Base-by-base conservation (phyloP, 352 stramenopile genomes). In the Globisporangium megalacanthum region DNA sequence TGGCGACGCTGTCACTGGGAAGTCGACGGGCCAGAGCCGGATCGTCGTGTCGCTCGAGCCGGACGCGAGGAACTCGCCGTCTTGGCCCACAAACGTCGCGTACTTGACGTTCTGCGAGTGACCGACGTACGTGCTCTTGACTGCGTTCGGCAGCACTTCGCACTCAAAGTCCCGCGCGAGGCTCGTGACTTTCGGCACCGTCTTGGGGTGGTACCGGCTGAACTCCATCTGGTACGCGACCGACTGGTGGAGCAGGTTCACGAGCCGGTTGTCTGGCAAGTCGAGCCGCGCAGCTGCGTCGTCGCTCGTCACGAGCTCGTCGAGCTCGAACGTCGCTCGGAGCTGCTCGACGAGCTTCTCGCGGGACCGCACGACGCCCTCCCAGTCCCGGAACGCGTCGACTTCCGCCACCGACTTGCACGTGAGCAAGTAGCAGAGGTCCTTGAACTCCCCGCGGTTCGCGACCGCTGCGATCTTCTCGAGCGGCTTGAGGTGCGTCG, bases 151-250 rank as follows among this genome's bases (percentile, higher is more conserved):
- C 33, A 96, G 66, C 36, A 94, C 84, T 20, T 94, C 81, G 58
- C 86, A 92, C 62, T 94, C 82, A 67, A 93, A 96, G 58, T 96
- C 86, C 14, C 78, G 75, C 39, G 93, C 65, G 49, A 96, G 64
- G 39, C 84, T 92, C 57, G 79, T 77, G 22, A 96, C 84, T 41
- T 92, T 92, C 29, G 86, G 86, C 39, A 94, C 80, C 2, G 83
- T 93, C 57, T 92, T 92, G 1, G 82, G 84, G 46, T 93, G 83
- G 49, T 93, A 94, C 41, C 81, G 76, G 75, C 80, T 91, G 54
- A 96, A 96, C 54, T 96, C 86, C 81, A 94, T 92, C 58, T 96
- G 86, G 64, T 96, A 96, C 8, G 86, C 83, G 10, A 94, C 85
- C 51, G 79, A 86, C 59, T 96, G 86, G 47, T 94, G 84, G 15